Conservation (phyloP, 768 basidiomycete genomes). For the Tephrocybe sp. region DNA sequence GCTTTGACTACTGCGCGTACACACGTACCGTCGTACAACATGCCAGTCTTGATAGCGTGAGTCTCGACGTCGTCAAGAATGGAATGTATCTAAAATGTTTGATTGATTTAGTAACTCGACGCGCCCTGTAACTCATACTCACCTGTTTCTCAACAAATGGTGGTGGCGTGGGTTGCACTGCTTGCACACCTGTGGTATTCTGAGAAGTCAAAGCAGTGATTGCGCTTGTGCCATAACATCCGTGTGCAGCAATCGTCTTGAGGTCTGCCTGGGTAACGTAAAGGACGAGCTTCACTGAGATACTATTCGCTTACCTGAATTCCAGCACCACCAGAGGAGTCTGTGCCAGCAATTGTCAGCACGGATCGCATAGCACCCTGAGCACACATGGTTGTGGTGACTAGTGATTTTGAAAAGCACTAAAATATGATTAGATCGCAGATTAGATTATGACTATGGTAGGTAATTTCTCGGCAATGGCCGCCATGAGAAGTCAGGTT, state of each 20-base stretch:
- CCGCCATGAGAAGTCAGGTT: too few species aligned
- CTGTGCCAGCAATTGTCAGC: slow-evolving; percentile 79
- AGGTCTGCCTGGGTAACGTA: slow-evolving; percentile 67
- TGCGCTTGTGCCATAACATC: slow-evolving; percentile 79
- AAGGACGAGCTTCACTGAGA: neutral
- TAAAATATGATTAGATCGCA: neutral
- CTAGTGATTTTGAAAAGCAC: neutral
- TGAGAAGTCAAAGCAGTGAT: slow-evolving; percentile 89
- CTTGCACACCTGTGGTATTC: slow-evolving; percentile 84
- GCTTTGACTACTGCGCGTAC: slow-evolving; percentile 51
- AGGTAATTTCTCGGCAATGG: neutral
- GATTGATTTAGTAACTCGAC: neutral
- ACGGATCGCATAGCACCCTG: slow-evolving; percentile 29
- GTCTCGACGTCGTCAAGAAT: slow-evolving; percentile 74
- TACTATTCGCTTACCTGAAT: slow-evolving; percentile 61
- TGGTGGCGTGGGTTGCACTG: slow-evolving; percentile 64
- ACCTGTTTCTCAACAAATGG: slow-evolving; percentile 79
- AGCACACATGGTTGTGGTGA: neutral
- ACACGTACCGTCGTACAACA: slow-evolving; percentile 69
- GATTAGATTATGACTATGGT: neutral
- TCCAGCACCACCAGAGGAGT: slow-evolving; percentile 85
- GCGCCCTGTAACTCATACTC: slow-evolving; percentile 15
- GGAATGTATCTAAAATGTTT: slow-evolving; percentile 57
- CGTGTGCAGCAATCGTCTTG: slow-evolving; percentile 77
- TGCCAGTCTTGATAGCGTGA: slow-evolving; percentile 83